These are phyloP conservation scores for Yarrowia osloensis DNA, from an alignment of 805 yeast species.

Conservation along the genomic window DNA sequence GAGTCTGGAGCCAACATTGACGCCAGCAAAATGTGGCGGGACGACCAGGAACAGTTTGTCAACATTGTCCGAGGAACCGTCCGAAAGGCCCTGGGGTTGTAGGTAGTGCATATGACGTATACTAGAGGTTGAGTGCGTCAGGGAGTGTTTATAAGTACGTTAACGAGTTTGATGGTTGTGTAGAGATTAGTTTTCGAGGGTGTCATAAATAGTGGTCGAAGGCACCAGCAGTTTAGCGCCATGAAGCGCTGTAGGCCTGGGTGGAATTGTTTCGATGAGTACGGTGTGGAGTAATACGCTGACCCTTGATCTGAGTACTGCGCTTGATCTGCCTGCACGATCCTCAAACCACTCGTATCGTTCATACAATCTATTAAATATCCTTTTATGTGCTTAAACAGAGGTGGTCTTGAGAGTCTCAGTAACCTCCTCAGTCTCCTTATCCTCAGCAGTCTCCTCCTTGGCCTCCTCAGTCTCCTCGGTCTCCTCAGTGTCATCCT, in stretches of 20 bases:
- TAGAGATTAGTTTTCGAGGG: neutral
- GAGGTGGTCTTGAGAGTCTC: constrained; percentile 25
- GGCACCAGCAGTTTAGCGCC: no score
- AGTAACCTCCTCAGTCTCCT: constrained; percentile 11
- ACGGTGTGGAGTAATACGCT: no score
- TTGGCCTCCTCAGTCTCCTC: constrained; percentile 28
- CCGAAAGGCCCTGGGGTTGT: constrained; percentile 68
- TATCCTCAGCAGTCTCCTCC: constrained; percentile 25
- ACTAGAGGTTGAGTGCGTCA: neutral
- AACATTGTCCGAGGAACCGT: constrained; percentile 67
- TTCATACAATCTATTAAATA: constrained; percentile 1
- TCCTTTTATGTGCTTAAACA: constrained; percentile 21
- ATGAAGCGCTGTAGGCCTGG: no score
- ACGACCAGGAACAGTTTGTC: constrained; percentile 68
- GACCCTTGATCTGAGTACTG: no score
- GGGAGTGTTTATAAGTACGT: neutral
- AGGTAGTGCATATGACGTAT: constrained; percentile 27
- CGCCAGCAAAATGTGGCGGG: constrained; percentile 86
- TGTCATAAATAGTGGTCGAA: no score
- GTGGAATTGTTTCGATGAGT: no score
- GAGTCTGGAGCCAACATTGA: constrained; percentile 93
- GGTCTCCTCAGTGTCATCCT: constrained; percentile 31
- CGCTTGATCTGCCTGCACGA: no score
- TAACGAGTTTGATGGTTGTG: neutral
- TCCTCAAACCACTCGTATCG: no score